A percentile compares a stretch with the other conserved stretches of the same genome.
Conservation (phyloP, 2,329 filamentous ascomycete genomes). For the Trichophyton mentagrophytes region DNA sequence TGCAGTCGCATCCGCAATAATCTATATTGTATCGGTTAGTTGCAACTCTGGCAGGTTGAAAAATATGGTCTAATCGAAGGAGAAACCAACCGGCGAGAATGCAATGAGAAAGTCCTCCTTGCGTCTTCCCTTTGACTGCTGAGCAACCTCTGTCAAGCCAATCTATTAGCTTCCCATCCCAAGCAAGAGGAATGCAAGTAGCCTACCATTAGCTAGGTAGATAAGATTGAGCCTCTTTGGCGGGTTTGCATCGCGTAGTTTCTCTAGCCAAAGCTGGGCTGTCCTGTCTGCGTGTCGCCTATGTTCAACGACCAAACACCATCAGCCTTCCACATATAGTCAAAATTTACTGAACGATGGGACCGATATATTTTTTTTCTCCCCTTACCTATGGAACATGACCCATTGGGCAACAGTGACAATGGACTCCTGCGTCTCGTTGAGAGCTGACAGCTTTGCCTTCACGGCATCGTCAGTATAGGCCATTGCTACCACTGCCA, state of each 20-base stretch:
- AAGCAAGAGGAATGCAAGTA: background rate
- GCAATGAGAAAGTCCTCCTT: slow-evolving; percentile 88
- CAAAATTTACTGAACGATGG: background rate
- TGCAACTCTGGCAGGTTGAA: slow-evolving; percentile 12
- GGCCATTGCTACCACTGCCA: slow-evolving; percentile 49
- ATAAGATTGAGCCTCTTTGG: slow-evolving; percentile 80
- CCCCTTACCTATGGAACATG: slow-evolving; percentile 86
- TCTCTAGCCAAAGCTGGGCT: slow-evolving; percentile 80
- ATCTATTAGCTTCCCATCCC: background rate
- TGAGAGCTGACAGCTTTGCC: slow-evolving; percentile 86
- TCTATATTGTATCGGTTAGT: slow-evolving; percentile 27
- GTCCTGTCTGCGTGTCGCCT: slow-evolving; percentile 89
- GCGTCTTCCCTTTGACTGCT: slow-evolving; percentile 84
- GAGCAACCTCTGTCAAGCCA: slow-evolving; percentile 61
- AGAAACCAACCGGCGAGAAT: slow-evolving; percentile 56
- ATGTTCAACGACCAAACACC: slow-evolving; percentile 4
- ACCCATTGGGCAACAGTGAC: slow-evolving; percentile 97
- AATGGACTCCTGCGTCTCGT: slow-evolving; percentile 96
- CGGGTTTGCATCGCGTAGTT: slow-evolving; percentile 73
- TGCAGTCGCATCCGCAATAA: slow-evolving; percentile 81
- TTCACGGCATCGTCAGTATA: slow-evolving; percentile 93
- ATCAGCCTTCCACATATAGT: background rate
- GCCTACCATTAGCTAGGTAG: slow-evolving; percentile 82
- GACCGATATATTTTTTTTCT: no score
- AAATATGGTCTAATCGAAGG: slow-evolving; percentile 14